Base-by-base conservation (phyloP, 2,329 filamentous ascomycete genomes). In the Rugonectria rugulosa region DNA sequence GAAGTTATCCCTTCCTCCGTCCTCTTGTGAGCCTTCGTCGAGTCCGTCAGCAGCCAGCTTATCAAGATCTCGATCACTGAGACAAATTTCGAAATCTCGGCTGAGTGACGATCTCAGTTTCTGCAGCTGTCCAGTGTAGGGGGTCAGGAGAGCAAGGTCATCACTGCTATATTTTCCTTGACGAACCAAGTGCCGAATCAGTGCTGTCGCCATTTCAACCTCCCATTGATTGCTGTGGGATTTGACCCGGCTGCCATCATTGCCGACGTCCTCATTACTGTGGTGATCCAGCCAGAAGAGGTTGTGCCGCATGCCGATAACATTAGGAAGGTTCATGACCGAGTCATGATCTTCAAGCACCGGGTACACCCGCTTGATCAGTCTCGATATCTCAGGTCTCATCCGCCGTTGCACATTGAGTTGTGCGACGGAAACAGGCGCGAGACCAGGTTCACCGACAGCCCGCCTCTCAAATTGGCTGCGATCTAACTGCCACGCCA, bases 61-160 rank as follows among this genome's bases (percentile, higher is more conserved):
- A 4, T 85, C 81, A 26, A 77, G 60, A 63, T 92, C 88, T 10
- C 83, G 76, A 3, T 92, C 88, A 36, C 81, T 83, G 4, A 92
- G 60, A 1, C 82, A 75, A n/a, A 92, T 82, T 56, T 87, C 83
- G 52, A 87, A 87, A 5, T 8, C 73, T 2, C 56, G 67, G 2
- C 70, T 65, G 66, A 88, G 71, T 2, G 65, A 68, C 2, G 64
- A 64, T 3, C 80, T 79, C 2, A 89, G 74, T 43, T 79, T 78
- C 5, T 80, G 75, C 2, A 85, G 70, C 57, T 89, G 86, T 0
- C 84, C 85, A 0, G 79, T 70, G 55, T 89, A 89, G 0, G 86
- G 86, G 0, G 89, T 92, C 6, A 93, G 67, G 0, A 94, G 83
- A 0, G 88, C 88, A 54, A 93, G 89, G 2, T 92, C 86, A 0